Base-by-base conservation (phyloP, 2,329 filamentous ascomycete genomes). In the Acephala macrosclerotiorum region DNA sequence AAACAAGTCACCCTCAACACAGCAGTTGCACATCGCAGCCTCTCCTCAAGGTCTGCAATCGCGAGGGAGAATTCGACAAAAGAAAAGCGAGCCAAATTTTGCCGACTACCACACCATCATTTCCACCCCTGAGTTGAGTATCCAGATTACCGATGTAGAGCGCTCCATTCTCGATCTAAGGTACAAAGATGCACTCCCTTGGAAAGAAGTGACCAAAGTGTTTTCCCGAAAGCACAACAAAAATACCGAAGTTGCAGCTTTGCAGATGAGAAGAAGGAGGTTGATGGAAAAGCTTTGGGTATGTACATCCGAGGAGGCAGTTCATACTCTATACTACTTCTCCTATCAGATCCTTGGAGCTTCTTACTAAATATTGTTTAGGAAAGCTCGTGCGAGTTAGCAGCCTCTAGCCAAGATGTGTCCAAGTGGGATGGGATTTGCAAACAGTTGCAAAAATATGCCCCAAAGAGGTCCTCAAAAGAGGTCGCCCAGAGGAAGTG, bases 241-340 rank as follows among this genome's bases (percentile, higher is more conserved):
- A 25, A 69, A 67, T 18, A 75, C 75, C 68, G 71, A 72, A 40
- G 72, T 76, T 59, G 73, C 77, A 22, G 77, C 77, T 47, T 68
- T 79, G 47, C 77, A 79, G 65, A 79, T 79, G 77, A 73, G 76
- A 29, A 76, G 77, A 61, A 77, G 76, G 68, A 72, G 77, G 26
- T 70, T 78, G 9, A 69, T 77, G 47, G 75, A 78, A 66, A 74
- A 73, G 64, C 68, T 79, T 60, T 69, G 73, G 55, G 68, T 70
- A 62, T 71, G 68, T 66, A 69, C 64, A 26, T 60, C 64, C 42
- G 35, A 33, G 49, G 70, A 71, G 67, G 71, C 71, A 71, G 65
- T 63, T 64, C 55, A 58, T 49, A 53, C 64, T 53, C 47, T 60
- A 56, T 59, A 55, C 45, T 45, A 22, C 64, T 57, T 26, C 49